A percentile compares a stretch with the other conserved stretches of the same genome.
Evolutionary conservation across 345 rosid genomes (phyloP).

Genomic region (Aquilaria malaccensis): DNA sequence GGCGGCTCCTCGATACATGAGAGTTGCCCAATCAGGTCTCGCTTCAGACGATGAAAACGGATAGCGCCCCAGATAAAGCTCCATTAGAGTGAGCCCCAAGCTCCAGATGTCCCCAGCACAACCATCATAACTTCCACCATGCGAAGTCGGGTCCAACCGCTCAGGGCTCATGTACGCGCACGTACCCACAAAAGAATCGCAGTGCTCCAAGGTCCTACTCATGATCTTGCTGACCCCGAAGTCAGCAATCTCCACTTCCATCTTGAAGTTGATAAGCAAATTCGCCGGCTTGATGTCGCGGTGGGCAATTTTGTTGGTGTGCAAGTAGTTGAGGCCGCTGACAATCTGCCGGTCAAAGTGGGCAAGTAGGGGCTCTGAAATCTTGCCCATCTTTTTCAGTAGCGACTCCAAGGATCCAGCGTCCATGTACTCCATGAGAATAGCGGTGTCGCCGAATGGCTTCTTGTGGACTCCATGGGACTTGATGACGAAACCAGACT

Average conservation of each 20-base stretch:
- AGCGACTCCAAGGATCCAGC: slow-evolving; percentile 51
- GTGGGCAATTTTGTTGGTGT: slow-evolving; percentile 55
- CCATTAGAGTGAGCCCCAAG: slow-evolving; percentile 61
- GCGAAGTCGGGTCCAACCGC: slow-evolving; percentile 56
- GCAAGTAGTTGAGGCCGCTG: slow-evolving; percentile 50
- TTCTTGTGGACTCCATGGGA: slow-evolving; percentile 51
- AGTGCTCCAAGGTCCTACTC: slow-evolving; percentile 13
- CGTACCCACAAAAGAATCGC: slow-evolving; percentile 22
- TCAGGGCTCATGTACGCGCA: slow-evolving; percentile 91
- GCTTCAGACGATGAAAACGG: slow-evolving; percentile 56
- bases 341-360: slow-evolving; percentile 49
- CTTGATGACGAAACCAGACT: slow-evolving; percentile 47
- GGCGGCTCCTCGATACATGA: slow-evolving; percentile 86
- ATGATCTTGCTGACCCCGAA: slow-evolving; percentile 75
- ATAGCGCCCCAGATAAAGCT: slow-evolving; percentile 62
- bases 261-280: slow-evolving; percentile 36
- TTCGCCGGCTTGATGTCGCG: slow-evolving; percentile 81
- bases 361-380: slow-evolving; percentile 8
- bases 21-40: slow-evolving; percentile 78
- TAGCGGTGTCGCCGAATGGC: slow-evolving; percentile 51
- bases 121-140: slow-evolving; percentile 45
- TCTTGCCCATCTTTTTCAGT: slow-evolving; percentile 27
- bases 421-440: slow-evolving; percentile 77
- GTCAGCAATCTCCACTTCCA: slow-evolving; percentile 68
- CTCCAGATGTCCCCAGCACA: slow-evolving; percentile 85